Base-by-base conservation (phyloP, 73 alveolate species). In the Paramecium sonneborni region DNA sequence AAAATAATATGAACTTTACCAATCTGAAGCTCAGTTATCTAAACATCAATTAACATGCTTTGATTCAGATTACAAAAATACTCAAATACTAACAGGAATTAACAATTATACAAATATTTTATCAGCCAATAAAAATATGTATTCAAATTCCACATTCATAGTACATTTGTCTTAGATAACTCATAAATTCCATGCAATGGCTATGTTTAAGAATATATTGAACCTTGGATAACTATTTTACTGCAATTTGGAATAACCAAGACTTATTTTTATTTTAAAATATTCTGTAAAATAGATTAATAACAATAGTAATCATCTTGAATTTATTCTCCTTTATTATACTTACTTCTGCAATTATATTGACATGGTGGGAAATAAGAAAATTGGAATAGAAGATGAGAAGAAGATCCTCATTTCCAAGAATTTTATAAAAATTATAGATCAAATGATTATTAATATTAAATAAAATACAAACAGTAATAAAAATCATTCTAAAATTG, bases 141-240 rank as follows among this genome's bases (percentile, higher is more conserved):
- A 52, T 52, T 52, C 30, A 52, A 30, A 52, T 52, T 52, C 32
- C 32, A n/a, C 34, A 52, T 52, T 18, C 7, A 14, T 37, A 74
- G 87, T 28, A 74, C 57, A 11, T 74, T 37, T n/a, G 58, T 74
- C 1, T 34, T 74, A 74, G 87, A 74, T 39, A 74, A 74, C 12
- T 28, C 87, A 1, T 74, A 74, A 21, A 28, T 37, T 34, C 87
- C 87, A 34, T 74, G 87, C 37, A 39, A 74, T 74, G 87, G 87
- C 12, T 28, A 15, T 34, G n/a, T 12, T 39, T 74, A 74, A 5
- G 58, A 34, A 34, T 34, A 23, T 12, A 74, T 74, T 28, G 44
- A 28, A 34, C 87, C 87, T 3, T 74, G 87, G 87, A 39, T 74
- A 0, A 74, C 58, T 74, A 38, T 74, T 1, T 24, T 74, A n/a